Conservation (phyloP, 1,284 basidiomycete species). For the Golubevia sp. region DNA sequence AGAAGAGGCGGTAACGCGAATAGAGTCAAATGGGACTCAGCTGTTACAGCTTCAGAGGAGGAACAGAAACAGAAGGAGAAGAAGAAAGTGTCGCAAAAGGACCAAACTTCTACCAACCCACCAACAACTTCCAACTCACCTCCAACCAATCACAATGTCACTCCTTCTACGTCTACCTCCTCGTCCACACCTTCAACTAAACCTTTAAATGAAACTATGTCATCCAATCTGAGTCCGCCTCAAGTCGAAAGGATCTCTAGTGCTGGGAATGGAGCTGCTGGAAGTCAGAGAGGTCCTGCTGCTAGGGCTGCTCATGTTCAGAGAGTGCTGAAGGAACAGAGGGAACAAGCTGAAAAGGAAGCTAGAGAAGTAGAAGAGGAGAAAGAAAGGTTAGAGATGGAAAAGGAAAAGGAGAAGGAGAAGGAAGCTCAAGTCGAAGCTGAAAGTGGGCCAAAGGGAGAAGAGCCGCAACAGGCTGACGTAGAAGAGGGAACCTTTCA, state of each 20-base stretch:
- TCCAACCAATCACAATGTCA: constrained; percentile 9
- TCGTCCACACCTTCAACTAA: constrained; percentile 15
- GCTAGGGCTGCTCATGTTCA: constrained; percentile 31
- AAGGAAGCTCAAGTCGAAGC: too few species aligned
- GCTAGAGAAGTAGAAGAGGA: constrained; percentile 2
- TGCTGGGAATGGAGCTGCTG: background rate
- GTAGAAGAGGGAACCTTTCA: too few species aligned
- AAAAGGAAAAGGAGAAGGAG: background rate
- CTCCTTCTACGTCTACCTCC: constrained; percentile 4
- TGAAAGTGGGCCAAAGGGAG: too few species aligned
- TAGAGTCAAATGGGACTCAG: constrained; percentile 37
- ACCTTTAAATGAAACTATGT: constrained; percentile 24
- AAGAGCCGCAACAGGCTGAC: too few species aligned
- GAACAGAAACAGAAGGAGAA: constrained; percentile 2
- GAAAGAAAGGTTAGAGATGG: background rate
- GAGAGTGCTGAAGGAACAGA: constrained; percentile 31
- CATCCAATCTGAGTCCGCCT: constrained; percentile 10
- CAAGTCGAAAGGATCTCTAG: background rate
- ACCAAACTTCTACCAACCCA: background rate
- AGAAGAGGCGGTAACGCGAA: constrained; percentile 9
- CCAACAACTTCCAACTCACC: background rate
- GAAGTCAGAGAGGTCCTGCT: constrained; percentile 18
- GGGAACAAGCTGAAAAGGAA: constrained; percentile 14
- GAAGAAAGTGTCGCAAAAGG: background rate
- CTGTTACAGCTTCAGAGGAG: background rate